Conservation (phyloP, 495 filamentous ascomycete genomes). For the Glonium stellatum region DNA sequence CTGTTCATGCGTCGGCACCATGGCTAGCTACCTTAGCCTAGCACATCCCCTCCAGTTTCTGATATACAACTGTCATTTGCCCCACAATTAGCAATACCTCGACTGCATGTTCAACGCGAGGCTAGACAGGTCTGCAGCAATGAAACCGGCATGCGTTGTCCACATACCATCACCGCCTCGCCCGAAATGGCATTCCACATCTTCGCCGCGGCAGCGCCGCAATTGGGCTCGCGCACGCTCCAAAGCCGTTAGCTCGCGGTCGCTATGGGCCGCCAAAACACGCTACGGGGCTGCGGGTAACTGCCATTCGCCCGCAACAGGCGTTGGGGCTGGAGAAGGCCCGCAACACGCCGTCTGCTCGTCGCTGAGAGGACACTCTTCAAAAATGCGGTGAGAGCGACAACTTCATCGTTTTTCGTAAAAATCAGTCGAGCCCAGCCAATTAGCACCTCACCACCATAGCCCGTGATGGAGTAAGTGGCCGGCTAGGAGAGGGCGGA, state of each 20-base stretch:
- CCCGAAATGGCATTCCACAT: too few species aligned
- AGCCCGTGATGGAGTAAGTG: not conserved
- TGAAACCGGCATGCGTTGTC: constrained; percentile 14
- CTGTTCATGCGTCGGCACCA: not conserved
- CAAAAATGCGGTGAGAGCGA: not conserved
- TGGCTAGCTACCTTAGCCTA: not conserved
- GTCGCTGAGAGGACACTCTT: not conserved
- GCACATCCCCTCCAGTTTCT: constrained; percentile 2
- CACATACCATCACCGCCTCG: constrained; percentile 1
- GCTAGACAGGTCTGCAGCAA: not conserved
- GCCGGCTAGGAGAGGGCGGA: not conserved
- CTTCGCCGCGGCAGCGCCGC: too few species aligned
- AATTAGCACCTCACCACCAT: not conserved
- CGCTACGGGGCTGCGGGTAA: not conserved
- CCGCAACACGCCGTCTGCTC: not conserved
- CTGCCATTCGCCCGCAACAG: not conserved
- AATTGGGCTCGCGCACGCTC: too few species aligned
- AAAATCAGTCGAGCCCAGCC: not conserved
- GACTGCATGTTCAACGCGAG: not conserved
- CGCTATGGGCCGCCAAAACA: not conserved
- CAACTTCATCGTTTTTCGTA: too few species aligned
- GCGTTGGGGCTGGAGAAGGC: not conserved
- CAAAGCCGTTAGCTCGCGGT: too few species aligned
- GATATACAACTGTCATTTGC: not conserved
- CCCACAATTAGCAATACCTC: not conserved